These are phyloP conservation scores for Biscogniauxia sp. DNA, from an alignment of 2,329 filamentous ascomycete genomes.

Conservation along the genomic window DNA sequence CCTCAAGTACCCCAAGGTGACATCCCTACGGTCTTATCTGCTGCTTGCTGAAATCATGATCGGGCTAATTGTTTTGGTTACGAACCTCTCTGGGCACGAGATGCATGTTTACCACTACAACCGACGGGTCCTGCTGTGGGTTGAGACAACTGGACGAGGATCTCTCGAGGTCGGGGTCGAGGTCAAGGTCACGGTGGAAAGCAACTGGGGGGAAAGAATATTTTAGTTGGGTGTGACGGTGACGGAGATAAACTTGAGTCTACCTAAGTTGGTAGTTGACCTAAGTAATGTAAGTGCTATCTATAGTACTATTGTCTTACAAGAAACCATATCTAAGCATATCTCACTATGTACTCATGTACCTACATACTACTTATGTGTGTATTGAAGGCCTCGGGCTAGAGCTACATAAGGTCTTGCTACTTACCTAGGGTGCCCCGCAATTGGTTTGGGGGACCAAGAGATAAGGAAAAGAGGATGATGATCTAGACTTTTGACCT, in stretches of 20 bases:
- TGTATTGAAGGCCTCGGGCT: too few species aligned
- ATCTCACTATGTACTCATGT: too few species aligned
- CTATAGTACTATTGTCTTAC: background rate
- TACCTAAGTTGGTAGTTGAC: too few species aligned
- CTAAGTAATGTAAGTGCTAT: too few species aligned
- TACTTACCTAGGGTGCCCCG: too few species aligned
- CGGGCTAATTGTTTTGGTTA: slow-evolving; percentile 3
- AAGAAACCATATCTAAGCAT: background rate
- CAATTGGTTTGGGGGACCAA: too few species aligned
- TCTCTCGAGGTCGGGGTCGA: background rate
- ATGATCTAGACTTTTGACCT: too few species aligned
- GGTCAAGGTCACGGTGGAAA: background rate
- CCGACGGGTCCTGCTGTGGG: background rate
- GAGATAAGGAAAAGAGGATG: too few species aligned
- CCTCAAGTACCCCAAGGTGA: background rate
- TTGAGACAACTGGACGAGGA: slow-evolving; percentile 1
- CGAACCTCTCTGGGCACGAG: slow-evolving; percentile 36
- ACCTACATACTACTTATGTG: too few species aligned
- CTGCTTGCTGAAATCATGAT: background rate
- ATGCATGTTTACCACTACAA: slow-evolving; percentile 27
- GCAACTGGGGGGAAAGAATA: background rate
- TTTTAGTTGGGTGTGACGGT: background rate
- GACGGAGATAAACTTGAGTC: background rate
- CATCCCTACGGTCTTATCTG: background rate
- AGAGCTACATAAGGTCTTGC: too few species aligned